Percentiles rank a stretch among this genome's conserved stretches.
Evolutionary conservation across 2,329 filamentous ascomycete genomes (phyloP).

Genomic region (Pseudocercospora cruenta): DNA sequence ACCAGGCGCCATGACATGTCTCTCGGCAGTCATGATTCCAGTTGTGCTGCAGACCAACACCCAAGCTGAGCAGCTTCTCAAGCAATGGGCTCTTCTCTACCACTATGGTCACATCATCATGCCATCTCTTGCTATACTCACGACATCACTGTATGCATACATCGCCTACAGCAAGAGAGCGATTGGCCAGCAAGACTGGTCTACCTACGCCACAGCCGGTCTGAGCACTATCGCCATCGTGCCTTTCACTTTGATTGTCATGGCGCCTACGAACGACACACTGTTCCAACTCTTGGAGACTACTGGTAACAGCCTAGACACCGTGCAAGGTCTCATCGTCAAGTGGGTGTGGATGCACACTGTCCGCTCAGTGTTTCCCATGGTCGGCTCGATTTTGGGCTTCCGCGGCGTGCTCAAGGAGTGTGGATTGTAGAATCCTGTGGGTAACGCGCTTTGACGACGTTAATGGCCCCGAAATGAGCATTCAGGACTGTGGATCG

Average conservation of each 20-base stretch:
- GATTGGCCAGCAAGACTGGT: not conserved
- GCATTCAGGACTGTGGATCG: not conserved
- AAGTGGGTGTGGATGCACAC: slow-evolving; percentile 12
- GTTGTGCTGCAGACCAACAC: slow-evolving; percentile 13
- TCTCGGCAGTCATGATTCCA: slow-evolving; percentile 9
- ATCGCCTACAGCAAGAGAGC: slow-evolving; percentile 2
- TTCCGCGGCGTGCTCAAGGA: slow-evolving; percentile 6
- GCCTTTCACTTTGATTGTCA: slow-evolving; percentile 12
- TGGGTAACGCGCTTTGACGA: not conserved
- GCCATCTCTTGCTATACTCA: slow-evolving; percentile 1
- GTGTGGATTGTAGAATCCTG: not conserved
- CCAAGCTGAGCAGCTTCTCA: not conserved
- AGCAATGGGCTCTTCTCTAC: slow-evolving; percentile 3
- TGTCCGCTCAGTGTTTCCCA: slow-evolving; percentile 7
- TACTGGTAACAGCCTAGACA: not conserved
- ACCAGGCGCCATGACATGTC: slow-evolving; percentile 12
- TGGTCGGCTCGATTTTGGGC: slow-evolving; percentile 7
- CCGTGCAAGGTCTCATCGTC: slow-evolving; percentile 8
- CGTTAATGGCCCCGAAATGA: not conserved
- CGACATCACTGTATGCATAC: slow-evolving; percentile 6
- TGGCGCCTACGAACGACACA: slow-evolving; percentile 14
- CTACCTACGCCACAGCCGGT: not conserved
- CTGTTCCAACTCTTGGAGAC: not conserved
- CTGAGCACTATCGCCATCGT: slow-evolving; percentile 10
- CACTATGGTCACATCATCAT: slow-evolving; percentile 6